Evolutionary conservation across 805 yeast species (phyloP).

Genomic region (Candida saitoana): DNA sequence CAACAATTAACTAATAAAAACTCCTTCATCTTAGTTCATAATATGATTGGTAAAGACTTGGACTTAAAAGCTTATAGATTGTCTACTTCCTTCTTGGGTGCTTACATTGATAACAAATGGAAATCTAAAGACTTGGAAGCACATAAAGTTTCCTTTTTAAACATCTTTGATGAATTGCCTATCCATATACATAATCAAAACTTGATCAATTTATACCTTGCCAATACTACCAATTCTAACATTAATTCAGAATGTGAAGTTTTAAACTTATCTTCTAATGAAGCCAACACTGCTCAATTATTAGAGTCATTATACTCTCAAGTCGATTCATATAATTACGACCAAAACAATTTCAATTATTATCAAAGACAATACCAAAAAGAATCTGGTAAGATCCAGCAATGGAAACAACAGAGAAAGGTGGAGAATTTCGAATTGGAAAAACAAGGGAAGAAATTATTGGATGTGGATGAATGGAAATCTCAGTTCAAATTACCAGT

Average conservation of each 20-base stretch:
- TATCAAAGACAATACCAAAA: conserved; percentile 73
- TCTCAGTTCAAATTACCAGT: conserved; percentile 60
- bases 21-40: conserved; percentile 59
- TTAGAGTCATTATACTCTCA: conserved; percentile 65
- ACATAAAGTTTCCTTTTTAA: conserved; percentile 57
- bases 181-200: conserved; percentile 63
- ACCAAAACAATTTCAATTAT: conserved; percentile 75
- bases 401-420: conserved; percentile 70
- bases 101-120: conserved; percentile 57
- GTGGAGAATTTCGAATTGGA: conserved; percentile 61
- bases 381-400: conserved; percentile 64
- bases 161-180: conserved; percentile 70
- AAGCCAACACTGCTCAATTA: conserved; percentile 41
- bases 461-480: conserved; percentile 64
- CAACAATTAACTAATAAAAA: conserved; percentile 57
- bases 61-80: conserved; percentile 67
- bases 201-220: conserved; percentile 55
- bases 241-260: conserved; percentile 27
- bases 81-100: conserved; percentile 55
- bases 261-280: conserved; percentile 41
- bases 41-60: conserved; percentile 64
- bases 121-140: conserved; percentile 58
- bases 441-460: conserved; percentile 51
- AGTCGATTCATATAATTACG: conserved; percentile 71
- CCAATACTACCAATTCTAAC: conserved; percentile 8